Evolutionary conservation across 495 filamentous ascomycete species (phyloP).

Genomic region (Trypethelium eluteriae): DNA sequence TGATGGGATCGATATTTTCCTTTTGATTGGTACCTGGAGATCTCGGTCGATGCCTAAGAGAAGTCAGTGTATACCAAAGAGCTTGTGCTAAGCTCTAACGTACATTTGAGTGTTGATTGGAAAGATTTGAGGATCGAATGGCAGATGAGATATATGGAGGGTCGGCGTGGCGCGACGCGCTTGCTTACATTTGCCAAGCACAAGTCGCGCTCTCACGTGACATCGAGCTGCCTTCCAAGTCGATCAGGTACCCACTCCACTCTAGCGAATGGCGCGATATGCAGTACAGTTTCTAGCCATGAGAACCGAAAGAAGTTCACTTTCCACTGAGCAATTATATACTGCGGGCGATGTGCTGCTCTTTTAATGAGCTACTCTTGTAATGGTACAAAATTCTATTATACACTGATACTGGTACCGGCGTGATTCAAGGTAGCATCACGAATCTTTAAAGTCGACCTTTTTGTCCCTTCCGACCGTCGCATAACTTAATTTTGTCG

Average conservation of each 20-base stretch:
- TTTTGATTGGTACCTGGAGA: background rate
- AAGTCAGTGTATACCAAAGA: background rate
- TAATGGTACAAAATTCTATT: constrained; percentile 1
- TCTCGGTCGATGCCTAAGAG: constrained; percentile 17
- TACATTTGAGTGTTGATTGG: background rate
- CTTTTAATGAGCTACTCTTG: background rate
- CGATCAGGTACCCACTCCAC: too few species aligned
- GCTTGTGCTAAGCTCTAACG: background rate
- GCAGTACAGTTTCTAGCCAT: too few species aligned
- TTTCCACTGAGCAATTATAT: background rate
- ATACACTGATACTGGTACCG: background rate
- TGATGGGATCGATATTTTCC: constrained; percentile 11
- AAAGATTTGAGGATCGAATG: background rate
- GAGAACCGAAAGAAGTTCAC: too few species aligned
- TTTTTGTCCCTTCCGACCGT: background rate
- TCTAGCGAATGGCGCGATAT: too few species aligned
- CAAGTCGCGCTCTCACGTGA: background rate
- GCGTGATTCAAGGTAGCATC: background rate
- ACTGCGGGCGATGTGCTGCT: background rate
- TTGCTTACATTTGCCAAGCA: background rate
- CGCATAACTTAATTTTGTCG: background rate
- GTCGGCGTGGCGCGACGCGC: background rate
- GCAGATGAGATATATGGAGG: background rate
- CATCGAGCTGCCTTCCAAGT: too few species aligned
- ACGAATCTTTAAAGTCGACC: constrained; percentile 2